These are phyloP conservation scores for Schwanniomyces vanrijiae DNA, from an alignment of 805 yeast genomes.

Conservation along the genomic window DNA sequence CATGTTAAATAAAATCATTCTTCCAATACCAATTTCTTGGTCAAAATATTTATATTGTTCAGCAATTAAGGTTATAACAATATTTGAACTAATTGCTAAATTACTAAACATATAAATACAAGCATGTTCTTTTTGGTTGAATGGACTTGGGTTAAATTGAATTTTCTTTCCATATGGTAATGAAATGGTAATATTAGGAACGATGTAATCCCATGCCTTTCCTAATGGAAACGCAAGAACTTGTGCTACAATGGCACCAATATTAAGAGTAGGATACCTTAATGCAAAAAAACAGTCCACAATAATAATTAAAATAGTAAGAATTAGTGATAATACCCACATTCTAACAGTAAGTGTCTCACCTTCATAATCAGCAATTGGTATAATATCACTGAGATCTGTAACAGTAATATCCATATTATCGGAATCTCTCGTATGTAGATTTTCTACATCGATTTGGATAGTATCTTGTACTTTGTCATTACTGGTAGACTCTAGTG, in stretches of 20 bases:
- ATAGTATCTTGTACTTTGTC: neutral
- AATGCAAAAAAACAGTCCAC: constrained; percentile 24
- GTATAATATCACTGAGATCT: constrained; percentile 9
- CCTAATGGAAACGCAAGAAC: constrained; percentile 26
- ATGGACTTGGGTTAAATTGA: constrained; percentile 25
- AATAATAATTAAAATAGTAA: constrained; percentile 11
- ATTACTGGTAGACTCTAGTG: neutral
- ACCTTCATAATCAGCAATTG: constrained; percentile 7
- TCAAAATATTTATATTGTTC: constrained; percentile 12
- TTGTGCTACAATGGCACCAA: constrained; percentile 23
- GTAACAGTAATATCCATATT: constrained; percentile 6
- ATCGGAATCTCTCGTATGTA: constrained; percentile 1
- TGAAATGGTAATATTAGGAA: constrained; percentile 2
- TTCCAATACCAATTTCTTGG: constrained; percentile 8
- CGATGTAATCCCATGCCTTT: constrained; percentile 10
- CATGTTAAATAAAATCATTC: constrained; percentile 10
- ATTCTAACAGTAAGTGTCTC: constrained; percentile 11
- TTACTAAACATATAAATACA: constrained; percentile 8
- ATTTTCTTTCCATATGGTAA: constrained; percentile 16
- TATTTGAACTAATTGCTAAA: constrained; percentile 4
- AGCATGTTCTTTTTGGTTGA: constrained; percentile 20
- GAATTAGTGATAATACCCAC: constrained; percentile 17
- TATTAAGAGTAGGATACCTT: constrained; percentile 23
- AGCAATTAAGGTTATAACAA: constrained; percentile 7
- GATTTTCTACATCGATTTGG: neutral